Base-by-base conservation (phyloP, 179 eudicot genomes). In the Corrigiola litoralis region DNA sequence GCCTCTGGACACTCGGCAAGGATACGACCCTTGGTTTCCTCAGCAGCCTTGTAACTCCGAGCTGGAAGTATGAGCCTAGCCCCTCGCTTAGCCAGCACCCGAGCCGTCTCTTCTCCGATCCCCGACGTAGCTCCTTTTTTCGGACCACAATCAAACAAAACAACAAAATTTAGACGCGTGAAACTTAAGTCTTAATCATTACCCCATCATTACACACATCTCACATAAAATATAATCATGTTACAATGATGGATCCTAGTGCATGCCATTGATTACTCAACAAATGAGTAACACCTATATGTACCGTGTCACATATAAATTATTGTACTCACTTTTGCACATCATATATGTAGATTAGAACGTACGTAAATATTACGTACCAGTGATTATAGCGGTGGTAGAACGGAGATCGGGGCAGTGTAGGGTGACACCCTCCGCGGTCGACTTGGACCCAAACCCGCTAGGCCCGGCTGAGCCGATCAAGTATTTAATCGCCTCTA, bases 371-470 rank as follows among this genome's bases (percentile, higher is more conserved):
- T 6, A 27, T 16, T 31, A 28, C 18, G 5, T 73, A 80, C 84
- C 81, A 6, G 84, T 80, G 67, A 80, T 77, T 55, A 94, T 77
- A 75, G 92, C 96, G 23, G 96, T 90, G 63, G 82, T 32, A 61
- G 66, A 48, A 65, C 66, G 64, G 37, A 81, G 82, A 68, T 82
- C 75, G 21, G 68, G 58, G 48, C 74, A 71, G 71, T 61, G 40
- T 20, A 68, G 70, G 13, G 95, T 87, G 67, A 92, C 97, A 47
- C 84, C 80, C 23, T 88, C 84, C 49, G 97, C 97, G 17, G 99
- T 94, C 23, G 99, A 81, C 63, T 79, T 90, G 27, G 97, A 90
- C 51, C 97, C 87, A 65, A 72, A 94, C 2, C 99, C 99, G 65
- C 91, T 87, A 0, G 97, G 77, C 1, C 99, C 97, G 34, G 83